These are phyloP conservation scores for Cercospora zeina DNA, from an alignment of 2,329 filamentous ascomycete species.

Conservation along the genomic window DNA sequence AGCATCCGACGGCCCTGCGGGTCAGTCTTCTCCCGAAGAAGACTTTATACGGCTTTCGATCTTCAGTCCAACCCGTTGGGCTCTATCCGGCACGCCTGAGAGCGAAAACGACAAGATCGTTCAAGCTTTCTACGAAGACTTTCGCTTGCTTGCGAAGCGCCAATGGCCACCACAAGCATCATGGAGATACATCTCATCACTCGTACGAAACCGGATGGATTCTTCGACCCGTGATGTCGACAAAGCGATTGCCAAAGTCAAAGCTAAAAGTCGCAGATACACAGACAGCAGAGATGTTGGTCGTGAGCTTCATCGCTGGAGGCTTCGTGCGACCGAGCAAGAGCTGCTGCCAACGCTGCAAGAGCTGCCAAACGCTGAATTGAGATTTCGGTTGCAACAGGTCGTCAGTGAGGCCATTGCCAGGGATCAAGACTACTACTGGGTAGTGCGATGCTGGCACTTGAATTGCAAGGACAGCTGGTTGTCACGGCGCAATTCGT, in stretches of 20 bases:
- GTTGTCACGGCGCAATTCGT: not conserved
- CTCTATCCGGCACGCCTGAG: not conserved
- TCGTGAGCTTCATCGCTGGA: not conserved
- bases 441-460: not conserved
- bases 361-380: not conserved
- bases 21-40: not conserved
- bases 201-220: not conserved
- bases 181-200: slow-evolving; percentile 3
- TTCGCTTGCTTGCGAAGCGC: not conserved
- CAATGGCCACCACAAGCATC: slow-evolving; percentile 1
- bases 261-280: not conserved
- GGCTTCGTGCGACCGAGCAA: not conserved
- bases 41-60: not conserved
- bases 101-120: slow-evolving; percentile 8
- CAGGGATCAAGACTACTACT: slow-evolving; percentile 2
- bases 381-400: not conserved
- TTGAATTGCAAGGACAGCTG: not conserved
- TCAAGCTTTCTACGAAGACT: not conserved
- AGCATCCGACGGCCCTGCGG: not conserved
- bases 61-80: not conserved
- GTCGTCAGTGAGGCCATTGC: not conserved
- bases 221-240: not conserved
- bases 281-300: not conserved
- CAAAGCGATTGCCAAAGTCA: not conserved
- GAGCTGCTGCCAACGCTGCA: not conserved